These are phyloP conservation scores for Heritiera littoralis DNA, from an alignment of 345 rosid genomes.

Conservation along the genomic window DNA sequence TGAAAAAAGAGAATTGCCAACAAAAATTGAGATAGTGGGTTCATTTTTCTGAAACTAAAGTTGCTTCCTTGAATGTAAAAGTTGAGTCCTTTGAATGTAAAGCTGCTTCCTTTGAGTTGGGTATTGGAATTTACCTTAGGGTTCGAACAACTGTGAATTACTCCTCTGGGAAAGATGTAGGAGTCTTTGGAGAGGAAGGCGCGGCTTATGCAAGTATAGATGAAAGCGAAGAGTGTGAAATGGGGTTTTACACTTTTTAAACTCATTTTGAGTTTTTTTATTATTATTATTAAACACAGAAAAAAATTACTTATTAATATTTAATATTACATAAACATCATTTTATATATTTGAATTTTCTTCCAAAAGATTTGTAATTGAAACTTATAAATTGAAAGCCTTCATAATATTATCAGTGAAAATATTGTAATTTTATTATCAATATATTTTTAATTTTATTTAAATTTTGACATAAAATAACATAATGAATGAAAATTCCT, in stretches of 20 bases:
- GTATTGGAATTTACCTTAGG: neutral
- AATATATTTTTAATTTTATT: too few species aligned
- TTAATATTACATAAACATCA: too few species aligned
- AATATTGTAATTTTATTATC: too few species aligned
- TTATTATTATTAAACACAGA: too few species aligned
- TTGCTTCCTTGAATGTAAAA: neutral
- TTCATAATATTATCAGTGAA: too few species aligned
- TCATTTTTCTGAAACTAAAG: constrained; percentile 17
- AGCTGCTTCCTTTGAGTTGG: neutral
- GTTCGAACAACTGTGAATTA: neutral
- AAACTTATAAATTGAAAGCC: too few species aligned
- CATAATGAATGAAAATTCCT: too few species aligned
- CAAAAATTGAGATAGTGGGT: constrained; percentile 46
- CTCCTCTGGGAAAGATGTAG: neutral
- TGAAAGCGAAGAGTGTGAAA: neutral
- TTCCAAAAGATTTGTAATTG: too few species aligned
- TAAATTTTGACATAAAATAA: too few species aligned
- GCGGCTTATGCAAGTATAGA: neutral
- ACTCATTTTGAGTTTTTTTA: too few species aligned
- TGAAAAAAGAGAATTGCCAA: constrained; percentile 61
- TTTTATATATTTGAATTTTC: too few species aligned
- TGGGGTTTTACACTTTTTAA: neutral
- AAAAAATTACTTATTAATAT: too few species aligned
- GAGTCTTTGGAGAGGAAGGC: neutral
- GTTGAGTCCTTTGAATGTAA: neutral